These are phyloP conservation scores for Sporisorium graminicola DNA, from an alignment of 1,284 basidiomycete genomes.

Conservation along the genomic window DNA sequence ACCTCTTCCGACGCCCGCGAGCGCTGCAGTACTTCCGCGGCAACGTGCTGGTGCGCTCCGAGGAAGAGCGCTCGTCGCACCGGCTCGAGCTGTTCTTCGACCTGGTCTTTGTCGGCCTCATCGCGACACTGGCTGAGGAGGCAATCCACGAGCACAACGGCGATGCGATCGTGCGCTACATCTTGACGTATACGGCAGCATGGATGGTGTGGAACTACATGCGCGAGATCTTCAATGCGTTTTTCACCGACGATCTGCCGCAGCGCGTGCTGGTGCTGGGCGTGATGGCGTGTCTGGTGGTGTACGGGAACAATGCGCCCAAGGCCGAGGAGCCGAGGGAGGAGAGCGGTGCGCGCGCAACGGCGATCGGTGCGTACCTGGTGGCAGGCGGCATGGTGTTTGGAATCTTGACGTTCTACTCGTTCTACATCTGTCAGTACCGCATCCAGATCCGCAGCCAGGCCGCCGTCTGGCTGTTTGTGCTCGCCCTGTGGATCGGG, in stretches of 20 bases:
- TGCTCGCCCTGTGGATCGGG: conserved; percentile 51
- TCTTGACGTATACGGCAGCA: conserved; percentile 57
- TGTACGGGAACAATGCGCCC: conserved; percentile 62
- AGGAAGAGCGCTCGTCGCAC: conserved; percentile 53
- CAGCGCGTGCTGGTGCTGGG: conserved; percentile 55
- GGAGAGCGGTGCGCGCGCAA: conserved; percentile 50
- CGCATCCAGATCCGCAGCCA: conserved; percentile 57
- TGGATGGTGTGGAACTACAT: conserved; percentile 62
- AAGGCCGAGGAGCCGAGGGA: conserved; percentile 28
- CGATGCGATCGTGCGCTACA: conserved; percentile 52
- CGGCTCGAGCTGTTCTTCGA: conserved; percentile 62
- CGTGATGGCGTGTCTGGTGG: conserved; percentile 60
- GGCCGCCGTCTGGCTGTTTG: conserved; percentile 34
- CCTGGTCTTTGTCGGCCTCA: conserved; percentile 60
- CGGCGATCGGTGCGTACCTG: conserved; percentile 55
- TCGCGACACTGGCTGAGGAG: conserved; percentile 57
- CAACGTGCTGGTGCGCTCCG: conserved; percentile 45
- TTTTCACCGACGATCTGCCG: conserved; percentile 58
- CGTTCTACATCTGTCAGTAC: conserved; percentile 61
- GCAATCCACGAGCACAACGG: conserved; percentile 55
- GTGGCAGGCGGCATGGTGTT: conserved; percentile 51
- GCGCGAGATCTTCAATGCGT: conserved; percentile 61
- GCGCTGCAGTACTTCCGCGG: conserved; percentile 64
- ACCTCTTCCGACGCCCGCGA: conserved; percentile 58
- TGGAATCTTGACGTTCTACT: conserved; percentile 37